Base-by-base conservation (phyloP, 768 basidiomycete genomes). In the Phlebiopsis gigantea region DNA sequence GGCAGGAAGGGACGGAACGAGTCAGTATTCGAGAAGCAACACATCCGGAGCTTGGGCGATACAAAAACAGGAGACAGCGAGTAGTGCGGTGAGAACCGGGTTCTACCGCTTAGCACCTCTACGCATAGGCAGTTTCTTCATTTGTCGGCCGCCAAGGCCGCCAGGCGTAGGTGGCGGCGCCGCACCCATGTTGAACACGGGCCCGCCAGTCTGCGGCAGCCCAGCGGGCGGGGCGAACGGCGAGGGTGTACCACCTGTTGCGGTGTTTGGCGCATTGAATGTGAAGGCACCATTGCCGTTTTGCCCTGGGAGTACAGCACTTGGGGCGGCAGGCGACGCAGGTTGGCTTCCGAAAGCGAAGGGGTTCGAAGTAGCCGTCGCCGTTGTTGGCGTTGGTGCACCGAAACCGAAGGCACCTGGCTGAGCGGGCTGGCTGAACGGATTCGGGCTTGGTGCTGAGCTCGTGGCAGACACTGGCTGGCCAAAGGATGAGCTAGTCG, bases 71-170 rank as follows among this genome's bases (percentile, higher is more conserved):
- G 42, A 42, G 28, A 39, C 12, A 47, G 42, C 29, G 10, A 41
- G 46, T 15, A 5, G 41, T 39, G 53, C 24, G 19, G 31, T 4
- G 25, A 22, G 9, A 28, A 15, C 31, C 7, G n/a, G 50, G 4
- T 19, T 15, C 61, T 50, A 69, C 22, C 66, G 68, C 52, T 66
- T 65, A 29, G 59, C 64, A 55, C 69, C 70, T 28, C 70, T 58
- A 10, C 70, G 68, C 39, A 42, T 69, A 5, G 71, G 71, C 47
- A 72, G 57, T 56, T 67, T 70, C 69, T 67, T 72, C 47, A 68
- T 57, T 15, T 44, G 62, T 14, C 71, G 66, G 24, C 30, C 34
- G 4, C 15, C 47, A 14, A 30, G n/a, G 7, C 29, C 34, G 9
- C 62, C 64, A 1, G 63, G 46, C 21, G 57, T 56, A 14, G 58